Evolutionary conservation across 306 rosid species (phyloP).

Genomic region (Chamaecrista fasciculata): DNA sequence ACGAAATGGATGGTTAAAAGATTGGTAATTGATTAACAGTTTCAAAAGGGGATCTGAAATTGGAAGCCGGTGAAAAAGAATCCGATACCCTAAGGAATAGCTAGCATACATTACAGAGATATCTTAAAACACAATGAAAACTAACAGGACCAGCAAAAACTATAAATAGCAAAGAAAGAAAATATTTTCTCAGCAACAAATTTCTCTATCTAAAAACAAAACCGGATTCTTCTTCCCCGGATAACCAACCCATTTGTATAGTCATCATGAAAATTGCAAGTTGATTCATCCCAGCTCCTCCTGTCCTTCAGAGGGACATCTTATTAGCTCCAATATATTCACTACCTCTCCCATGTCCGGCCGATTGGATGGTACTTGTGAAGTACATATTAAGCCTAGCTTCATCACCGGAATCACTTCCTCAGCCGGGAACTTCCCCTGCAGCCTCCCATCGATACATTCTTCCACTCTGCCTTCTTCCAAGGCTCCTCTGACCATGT

Average conservation of each 20-base stretch:
- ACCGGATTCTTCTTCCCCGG: constrained; percentile 99
- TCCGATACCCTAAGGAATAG: constrained; percentile 57
- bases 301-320: constrained; percentile 94
- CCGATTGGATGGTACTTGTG: constrained; percentile 96
- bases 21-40: constrained; percentile 42
- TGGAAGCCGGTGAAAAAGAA: constrained; percentile 96
- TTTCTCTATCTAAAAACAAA: constrained; percentile 35
- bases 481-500: constrained; percentile 89
- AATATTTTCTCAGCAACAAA: constrained; percentile 27
- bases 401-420: constrained; percentile 94
- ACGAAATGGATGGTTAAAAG: constrained; percentile 29
- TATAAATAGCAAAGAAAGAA: constrained; percentile 25
- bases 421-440: constrained; percentile 82
- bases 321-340: constrained; percentile 89
- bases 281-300: constrained; percentile 65
- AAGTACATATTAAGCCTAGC: constrained; percentile 89
- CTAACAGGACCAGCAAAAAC: constrained; percentile 30
- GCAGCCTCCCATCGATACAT: constrained; percentile 78
- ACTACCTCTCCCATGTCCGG: constrained; percentile 99
- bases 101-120: constrained; percentile 49
- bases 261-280: constrained; percentile 28
- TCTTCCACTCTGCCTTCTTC: constrained; percentile 97
- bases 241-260: constrained; percentile 42
- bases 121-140: constrained; percentile 43
- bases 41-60: constrained; percentile 41